Base-by-base conservation (phyloP, 2,329 filamentous ascomycete genomes). In the Nemania serpens region DNA sequence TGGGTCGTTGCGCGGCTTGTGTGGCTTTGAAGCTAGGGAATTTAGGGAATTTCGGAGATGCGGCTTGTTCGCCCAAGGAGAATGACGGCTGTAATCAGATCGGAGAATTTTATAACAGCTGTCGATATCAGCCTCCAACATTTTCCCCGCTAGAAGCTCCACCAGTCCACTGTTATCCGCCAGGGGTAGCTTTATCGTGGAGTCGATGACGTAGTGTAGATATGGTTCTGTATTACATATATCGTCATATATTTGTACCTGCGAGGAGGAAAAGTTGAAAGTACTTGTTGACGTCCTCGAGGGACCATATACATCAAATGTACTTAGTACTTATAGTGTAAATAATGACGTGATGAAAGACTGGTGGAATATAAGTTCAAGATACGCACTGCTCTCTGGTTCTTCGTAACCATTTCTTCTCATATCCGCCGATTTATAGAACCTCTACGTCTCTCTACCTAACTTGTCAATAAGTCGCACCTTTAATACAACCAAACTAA, bases 131-230 rank as follows among this genome's bases (percentile, higher is more conserved):
- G 25, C 25, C n/a, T 29, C 25, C 25, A 29, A 29, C 25, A 29
- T 29, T 3, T 29, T 7, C 25, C 25, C 25, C 25, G 7, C 25
- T 29, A 29, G 4, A 29, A 25, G 17, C 46, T 20, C 51, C 47
- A 51, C 33, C 47, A 39, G 51, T 34, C 52, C 22, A 33, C 52
- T 4, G 25, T 29, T 29, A 18, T 29, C 25, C 12, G 29, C 45
- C 33, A 50, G 46, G 53, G 52, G 43, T 15, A 29, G 41, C 55
- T 29, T 51, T 54, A 10, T 34, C 55, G 20, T 56, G 34, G 52
- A 58, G 48, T 62, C 61, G 41, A 66, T 66, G 63, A 66, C 63
- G 25, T 29, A 29, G 61, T 65, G 39, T 48, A 25, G 25, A 43
- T 58, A 29, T 29, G 3, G 7, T 29, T 29, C 25, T 29, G 25